Conservation (phyloP, 768 basidiomycete species). For the Lentinula detonsa region DNA sequence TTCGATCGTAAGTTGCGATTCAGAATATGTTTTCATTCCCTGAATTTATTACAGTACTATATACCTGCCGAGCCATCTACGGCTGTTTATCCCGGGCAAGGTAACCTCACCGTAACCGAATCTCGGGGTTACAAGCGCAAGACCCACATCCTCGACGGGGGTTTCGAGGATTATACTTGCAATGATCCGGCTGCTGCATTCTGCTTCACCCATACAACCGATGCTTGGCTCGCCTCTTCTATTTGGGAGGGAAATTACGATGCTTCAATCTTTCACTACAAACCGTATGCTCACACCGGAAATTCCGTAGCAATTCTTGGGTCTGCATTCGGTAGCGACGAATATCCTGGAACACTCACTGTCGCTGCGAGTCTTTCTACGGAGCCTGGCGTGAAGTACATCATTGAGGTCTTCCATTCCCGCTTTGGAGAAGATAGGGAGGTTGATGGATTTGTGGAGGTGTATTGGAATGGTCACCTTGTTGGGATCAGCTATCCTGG, state of each 20-base stretch:
- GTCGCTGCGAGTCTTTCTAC: conserved; percentile 26
- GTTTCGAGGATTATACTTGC: conserved; percentile 38
- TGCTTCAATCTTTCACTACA: conserved; percentile 38
- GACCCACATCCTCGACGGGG: conserved; percentile 31
- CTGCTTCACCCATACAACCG: conserved; percentile 31
- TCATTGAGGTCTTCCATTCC: conserved; percentile 35
- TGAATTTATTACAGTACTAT: conserved; percentile 29
- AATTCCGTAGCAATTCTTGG: conserved; percentile 34
- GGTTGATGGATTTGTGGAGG: conserved; percentile 27
- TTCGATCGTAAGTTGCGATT: conserved; percentile 31
- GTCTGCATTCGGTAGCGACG: conserved; percentile 32
- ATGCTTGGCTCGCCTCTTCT: conserved; percentile 34
- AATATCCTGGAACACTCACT: conserved; percentile 31
- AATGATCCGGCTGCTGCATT: conserved; percentile 17
- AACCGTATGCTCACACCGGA: conserved; percentile 33
- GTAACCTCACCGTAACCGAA: conserved; percentile 36
- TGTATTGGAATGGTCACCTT: conserved; percentile 36
- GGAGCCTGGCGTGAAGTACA: conserved; percentile 28
- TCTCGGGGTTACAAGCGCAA: conserved; percentile 41
- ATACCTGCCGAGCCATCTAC: conserved; percentile 35
- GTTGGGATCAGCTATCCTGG: conserved; percentile 29
- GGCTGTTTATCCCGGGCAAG: conserved; percentile 41
- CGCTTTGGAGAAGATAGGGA: conserved; percentile 27
- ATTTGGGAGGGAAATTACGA: conserved; percentile 30
- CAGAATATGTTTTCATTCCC: background rate